Evolutionary conservation across 495 filamentous ascomycete genomes (phyloP), one percentile per base, ranked within the genome.

Genomic region (Cudoniella acicularis): DNA sequence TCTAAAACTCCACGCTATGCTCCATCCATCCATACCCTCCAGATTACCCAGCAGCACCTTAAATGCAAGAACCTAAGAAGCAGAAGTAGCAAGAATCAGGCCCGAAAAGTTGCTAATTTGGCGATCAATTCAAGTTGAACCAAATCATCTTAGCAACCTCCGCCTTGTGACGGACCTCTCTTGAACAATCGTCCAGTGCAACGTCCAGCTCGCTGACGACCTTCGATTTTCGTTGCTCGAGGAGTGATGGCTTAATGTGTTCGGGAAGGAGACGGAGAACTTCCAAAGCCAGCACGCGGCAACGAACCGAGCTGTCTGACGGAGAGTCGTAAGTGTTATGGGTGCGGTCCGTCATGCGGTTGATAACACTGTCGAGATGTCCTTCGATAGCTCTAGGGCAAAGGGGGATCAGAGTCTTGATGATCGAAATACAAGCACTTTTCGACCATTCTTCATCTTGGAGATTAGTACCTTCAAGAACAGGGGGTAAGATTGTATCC

Each of bases 301-400:
- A 52, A 2, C 21, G 9, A 4, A 50, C 25, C 1, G 45, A 49
- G 11, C 27, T 49, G 47, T 66, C 66, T 2, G 63, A 60, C 0
- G 56, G 59, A 20, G 51, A 52, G 24, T 48, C 56, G 21, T 41
- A 49, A 1, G 58, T 65, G 23, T 65, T 65, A 18, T 53, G 54
- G 23, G 54, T 60, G 13, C 63, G 56, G 41, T 49, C 54, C 0
- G 57, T 59, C 60, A 69, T 56, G 4, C 52, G 57, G 20, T 49
- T 59, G 20, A 69, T 60, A 16, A 66, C 24, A 9, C 47, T 51
- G 30, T 60, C 50, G 10, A 69, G n/a, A 54, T 69, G 56, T 10
- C 26, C 24, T 42, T 57, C 50, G 8, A 60, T 22, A 10, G 47
- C 22, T 11, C 9, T 18, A 0, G 63, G 60, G 3, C 9, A 18